Conservation (phyloP, 768 basidiomycete genomes). For the Austroboletus eburneus region DNA sequence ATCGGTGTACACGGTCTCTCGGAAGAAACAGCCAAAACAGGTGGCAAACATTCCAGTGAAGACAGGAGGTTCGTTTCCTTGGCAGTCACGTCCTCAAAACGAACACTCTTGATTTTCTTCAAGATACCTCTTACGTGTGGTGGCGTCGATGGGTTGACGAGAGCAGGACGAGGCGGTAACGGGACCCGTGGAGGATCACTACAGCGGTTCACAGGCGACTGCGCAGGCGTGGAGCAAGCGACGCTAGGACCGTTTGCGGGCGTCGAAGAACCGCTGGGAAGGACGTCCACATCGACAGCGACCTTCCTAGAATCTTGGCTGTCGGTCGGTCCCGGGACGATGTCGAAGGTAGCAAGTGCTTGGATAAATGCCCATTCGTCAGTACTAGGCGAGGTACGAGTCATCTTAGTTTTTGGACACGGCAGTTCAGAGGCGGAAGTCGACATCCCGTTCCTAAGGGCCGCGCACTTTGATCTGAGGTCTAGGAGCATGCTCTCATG, state of each 20-base stretch:
- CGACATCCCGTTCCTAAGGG: constrained; percentile 15
- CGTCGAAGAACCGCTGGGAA: constrained; percentile 13
- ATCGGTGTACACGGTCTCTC: constrained; percentile 12
- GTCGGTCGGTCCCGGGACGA: constrained; percentile 9
- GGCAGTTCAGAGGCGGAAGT: constrained; percentile 8
- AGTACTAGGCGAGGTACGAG: constrained; percentile 14
- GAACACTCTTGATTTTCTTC: constrained; percentile 38
- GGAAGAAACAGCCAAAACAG: neutral
- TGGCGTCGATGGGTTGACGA: constrained; percentile 26
- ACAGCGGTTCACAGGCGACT: constrained; percentile 6
- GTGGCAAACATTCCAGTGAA: constrained; percentile 8
- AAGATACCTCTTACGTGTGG: constrained; percentile 34
- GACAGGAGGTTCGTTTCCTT: constrained; percentile 1
- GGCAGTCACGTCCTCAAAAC: constrained; percentile 28
- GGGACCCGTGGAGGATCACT: constrained; percentile 19
- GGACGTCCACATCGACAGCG: constrained; percentile 8
- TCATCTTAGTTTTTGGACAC: neutral
- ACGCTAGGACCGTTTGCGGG: neutral
- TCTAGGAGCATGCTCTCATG: constrained; percentile 36
- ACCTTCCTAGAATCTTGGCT: constrained; percentile 1
- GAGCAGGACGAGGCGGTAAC: constrained; percentile 20
- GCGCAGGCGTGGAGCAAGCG: neutral
- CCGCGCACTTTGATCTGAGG: constrained; percentile 32
- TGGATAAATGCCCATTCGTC: constrained; percentile 37
- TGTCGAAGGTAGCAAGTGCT: constrained; percentile 27